phyloP scores from a whole-genome alignment of 139 green algal genomes.

The Chlorella sp. region DNA sequence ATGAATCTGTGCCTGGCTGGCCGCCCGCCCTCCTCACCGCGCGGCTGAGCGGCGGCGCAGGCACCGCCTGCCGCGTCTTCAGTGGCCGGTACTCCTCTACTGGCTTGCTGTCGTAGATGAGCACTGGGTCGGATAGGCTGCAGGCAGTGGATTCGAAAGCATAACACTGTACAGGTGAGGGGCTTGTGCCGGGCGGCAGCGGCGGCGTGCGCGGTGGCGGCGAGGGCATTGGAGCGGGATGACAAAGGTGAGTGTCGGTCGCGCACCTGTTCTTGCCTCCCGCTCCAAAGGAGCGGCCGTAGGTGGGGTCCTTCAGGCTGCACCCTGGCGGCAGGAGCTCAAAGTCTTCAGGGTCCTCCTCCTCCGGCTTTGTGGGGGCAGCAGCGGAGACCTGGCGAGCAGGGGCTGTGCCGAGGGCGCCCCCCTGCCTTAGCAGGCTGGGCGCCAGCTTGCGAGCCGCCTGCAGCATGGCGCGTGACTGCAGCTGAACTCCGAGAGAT shows the following conservation, averaged over 20 bases:
- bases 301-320: slow-evolving; percentile 14
- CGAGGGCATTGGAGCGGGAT: background rate
- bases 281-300: slow-evolving; percentile 4
- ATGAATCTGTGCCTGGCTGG: background rate
- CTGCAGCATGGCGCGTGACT: no score
- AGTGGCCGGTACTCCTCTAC: slow-evolving; percentile 33
- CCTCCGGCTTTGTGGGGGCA: background rate
- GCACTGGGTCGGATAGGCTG: slow-evolving; percentile 29
- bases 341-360: slow-evolving; percentile 24
- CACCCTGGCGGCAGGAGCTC: slow-evolving; percentile 36
- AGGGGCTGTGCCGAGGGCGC: background rate
- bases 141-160: background rate
- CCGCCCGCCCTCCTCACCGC: background rate
- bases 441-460: background rate
- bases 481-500: no score
- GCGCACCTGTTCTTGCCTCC: background rate
- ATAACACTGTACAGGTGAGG: background rate
- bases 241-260: background rate
- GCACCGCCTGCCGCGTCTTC: slow-evolving; percentile 13
- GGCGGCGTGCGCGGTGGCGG: background rate
- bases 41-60: slow-evolving; percentile 16
- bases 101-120: slow-evolving; percentile 29
- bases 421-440: background rate
- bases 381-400: background rate
- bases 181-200: no score